Percentiles rank a stretch among this genome's conserved stretches.
phyloP scores from a whole-genome alignment of 306 rosid species.

The Cucurbita moschata region DNA sequence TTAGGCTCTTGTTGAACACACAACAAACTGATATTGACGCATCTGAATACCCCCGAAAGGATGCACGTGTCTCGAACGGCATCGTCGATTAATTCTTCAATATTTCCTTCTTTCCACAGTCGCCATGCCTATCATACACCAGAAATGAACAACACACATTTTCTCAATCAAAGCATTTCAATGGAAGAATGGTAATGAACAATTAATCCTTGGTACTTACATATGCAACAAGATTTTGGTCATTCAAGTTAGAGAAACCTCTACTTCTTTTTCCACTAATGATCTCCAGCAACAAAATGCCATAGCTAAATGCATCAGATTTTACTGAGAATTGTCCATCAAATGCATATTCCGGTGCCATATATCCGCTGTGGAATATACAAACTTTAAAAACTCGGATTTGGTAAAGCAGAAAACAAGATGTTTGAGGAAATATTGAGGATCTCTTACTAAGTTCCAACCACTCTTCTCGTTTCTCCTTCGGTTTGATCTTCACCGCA shows the following conservation, averaged over 20 bases:
- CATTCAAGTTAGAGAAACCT: background rate
- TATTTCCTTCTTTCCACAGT: slow-evolving; percentile 10
- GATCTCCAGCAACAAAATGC: slow-evolving; percentile 13
- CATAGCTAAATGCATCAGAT: slow-evolving; percentile 12
- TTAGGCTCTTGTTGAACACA: slow-evolving; percentile 12
- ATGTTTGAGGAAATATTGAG: background rate
- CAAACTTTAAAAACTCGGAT: background rate
- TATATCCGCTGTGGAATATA: slow-evolving; percentile 10
- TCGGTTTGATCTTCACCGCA: slow-evolving; percentile 9
- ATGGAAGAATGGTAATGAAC: background rate
- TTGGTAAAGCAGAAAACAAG: background rate
- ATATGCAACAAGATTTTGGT: background rate
- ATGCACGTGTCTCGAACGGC: background rate
- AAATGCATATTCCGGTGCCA: slow-evolving; percentile 18
- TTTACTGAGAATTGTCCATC: slow-evolving; percentile 9
- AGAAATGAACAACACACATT: background rate
- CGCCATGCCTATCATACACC: slow-evolving; percentile 18
- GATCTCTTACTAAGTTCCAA: slow-evolving; percentile 21
- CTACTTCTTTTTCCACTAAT: slow-evolving; percentile 10
- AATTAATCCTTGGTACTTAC: background rate
- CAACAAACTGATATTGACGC: slow-evolving; percentile 12
- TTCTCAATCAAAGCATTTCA: background rate
- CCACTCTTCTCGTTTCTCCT: slow-evolving; percentile 7
- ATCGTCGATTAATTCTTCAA: slow-evolving; percentile 10
- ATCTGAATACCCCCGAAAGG: background rate